phyloP scores from a whole-genome alignment of 169 alveolate genomes.

The Cryptosporidium muris region DNA sequence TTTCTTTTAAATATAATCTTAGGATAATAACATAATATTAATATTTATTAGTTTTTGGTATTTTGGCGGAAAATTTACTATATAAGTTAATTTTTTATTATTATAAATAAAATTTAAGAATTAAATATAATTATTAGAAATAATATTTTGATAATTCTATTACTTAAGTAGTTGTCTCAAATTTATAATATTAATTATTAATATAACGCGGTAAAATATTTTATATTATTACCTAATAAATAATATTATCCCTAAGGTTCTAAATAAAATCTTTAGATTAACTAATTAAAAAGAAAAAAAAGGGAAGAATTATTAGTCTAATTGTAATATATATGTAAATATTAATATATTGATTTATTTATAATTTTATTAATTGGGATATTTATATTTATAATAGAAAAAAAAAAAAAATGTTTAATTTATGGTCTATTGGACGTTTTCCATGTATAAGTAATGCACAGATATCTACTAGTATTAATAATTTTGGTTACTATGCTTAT shows the following conservation, averaged over 20 bases:
- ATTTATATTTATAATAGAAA: background rate
- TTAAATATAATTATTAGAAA: too few species aligned
- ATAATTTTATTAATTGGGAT: background rate
- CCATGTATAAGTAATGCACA: slow-evolving; percentile 11
- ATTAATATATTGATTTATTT: background rate
- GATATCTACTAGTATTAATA: slow-evolving; percentile 15
- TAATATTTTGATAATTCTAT: too few species aligned
- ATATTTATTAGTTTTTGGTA: too few species aligned
- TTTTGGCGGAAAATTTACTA: too few species aligned
- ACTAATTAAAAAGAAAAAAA: background rate
- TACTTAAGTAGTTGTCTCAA: too few species aligned
- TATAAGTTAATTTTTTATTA: too few species aligned
- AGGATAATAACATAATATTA: too few species aligned
- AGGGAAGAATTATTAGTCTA: background rate
- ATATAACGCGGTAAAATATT: too few species aligned
- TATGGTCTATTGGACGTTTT: slow-evolving; percentile 57
- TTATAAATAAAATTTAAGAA: too few species aligned
- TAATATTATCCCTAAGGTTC: background rate
- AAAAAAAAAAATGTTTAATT: slow-evolving; percentile 6
- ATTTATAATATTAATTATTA: too few species aligned
- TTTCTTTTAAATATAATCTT: too few species aligned
- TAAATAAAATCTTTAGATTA: background rate
- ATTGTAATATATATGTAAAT: background rate
- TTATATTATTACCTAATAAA: too few species aligned
- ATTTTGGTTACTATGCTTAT: slow-evolving; percentile 58